Evolutionary conservation across 192 early-diverging fungal genomes (phyloP).

Genomic region (Rhizophagus clarus): DNA sequence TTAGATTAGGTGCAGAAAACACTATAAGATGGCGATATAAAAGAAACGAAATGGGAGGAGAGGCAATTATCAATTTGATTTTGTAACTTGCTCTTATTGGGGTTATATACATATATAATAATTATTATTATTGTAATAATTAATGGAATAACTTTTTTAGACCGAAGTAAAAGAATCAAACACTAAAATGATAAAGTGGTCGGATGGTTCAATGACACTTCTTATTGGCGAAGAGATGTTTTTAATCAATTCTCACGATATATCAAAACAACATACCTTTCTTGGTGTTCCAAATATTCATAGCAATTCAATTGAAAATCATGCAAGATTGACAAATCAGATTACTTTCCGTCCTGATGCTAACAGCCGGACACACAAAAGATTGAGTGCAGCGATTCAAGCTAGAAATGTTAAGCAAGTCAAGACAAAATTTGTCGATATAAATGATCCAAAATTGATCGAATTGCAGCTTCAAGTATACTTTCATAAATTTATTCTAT

Average conservation of each 20-base stretch:
- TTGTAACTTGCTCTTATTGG: neutral
- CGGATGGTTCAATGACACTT: constrained; percentile 72
- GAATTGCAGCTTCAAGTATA: constrained; percentile 54
- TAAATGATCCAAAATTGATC: constrained; percentile 69
- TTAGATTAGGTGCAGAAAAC: constrained; percentile 61
- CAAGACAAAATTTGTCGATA: constrained; percentile 66
- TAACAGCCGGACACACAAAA: constrained; percentile 61
- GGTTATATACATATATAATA: too few species aligned
- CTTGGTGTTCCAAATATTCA: constrained; percentile 55
- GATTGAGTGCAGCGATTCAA: constrained; percentile 66
- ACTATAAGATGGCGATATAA: constrained; percentile 77
- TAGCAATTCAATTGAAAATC: constrained; percentile 66
- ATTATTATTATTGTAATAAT: neutral
- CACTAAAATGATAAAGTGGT: constrained; percentile 77
- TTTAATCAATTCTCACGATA: constrained; percentile 59
- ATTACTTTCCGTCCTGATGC: constrained; percentile 70
- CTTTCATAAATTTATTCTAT: neutral
- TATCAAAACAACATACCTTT: constrained; percentile 61
- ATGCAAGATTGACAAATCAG: constrained; percentile 58
- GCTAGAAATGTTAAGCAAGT: constrained; percentile 66
- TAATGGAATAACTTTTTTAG: neutral
- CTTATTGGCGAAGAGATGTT: constrained; percentile 75
- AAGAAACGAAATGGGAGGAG: constrained; percentile 30
- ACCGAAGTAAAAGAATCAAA: constrained; percentile 66
- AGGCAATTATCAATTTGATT: neutral